Conservation (phyloP, 2,329 filamentous ascomycete genomes). For the Botrytis medusae region DNA sequence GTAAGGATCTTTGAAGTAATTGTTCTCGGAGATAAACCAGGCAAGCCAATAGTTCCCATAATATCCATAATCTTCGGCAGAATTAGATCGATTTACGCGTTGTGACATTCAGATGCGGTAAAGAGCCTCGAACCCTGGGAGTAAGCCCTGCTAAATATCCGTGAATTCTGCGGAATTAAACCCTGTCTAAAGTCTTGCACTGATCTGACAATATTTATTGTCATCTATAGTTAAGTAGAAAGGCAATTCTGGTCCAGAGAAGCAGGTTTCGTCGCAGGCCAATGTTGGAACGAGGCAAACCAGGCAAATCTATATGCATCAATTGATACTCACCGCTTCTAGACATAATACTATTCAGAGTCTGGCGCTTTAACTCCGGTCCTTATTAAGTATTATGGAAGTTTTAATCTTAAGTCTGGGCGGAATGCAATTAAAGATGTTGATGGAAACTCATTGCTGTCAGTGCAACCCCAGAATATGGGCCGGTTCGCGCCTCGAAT, state of each 20-base stretch:
- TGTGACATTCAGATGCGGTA: not conserved
- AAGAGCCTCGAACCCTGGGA: conserved; percentile 1
- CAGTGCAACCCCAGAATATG: not conserved
- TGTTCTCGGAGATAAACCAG: not conserved
- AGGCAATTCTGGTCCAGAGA: not conserved
- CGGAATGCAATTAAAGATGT: not conserved
- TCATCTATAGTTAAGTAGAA: not conserved
- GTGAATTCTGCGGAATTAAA: not conserved
- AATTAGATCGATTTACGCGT: not conserved
- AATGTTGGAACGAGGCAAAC: not conserved
- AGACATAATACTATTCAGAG: not conserved
- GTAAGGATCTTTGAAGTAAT: not conserved
- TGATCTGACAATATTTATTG: not conserved
- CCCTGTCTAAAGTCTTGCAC: no score
- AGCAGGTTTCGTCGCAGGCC: not conserved
- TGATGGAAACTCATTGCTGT: not conserved
- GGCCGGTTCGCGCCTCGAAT: not conserved
- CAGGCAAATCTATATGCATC: not conserved
- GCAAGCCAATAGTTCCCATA: not conserved
- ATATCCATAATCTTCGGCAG: not conserved
- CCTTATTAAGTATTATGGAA: not conserved
- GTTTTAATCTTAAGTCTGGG: not conserved
- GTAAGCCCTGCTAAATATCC: conserved; percentile 5
- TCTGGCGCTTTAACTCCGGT: not conserved
- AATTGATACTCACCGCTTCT: not conserved